Evolutionary conservation across 305 asterid genomes (phyloP).

Genomic region (Solanum hybrid): DNA sequence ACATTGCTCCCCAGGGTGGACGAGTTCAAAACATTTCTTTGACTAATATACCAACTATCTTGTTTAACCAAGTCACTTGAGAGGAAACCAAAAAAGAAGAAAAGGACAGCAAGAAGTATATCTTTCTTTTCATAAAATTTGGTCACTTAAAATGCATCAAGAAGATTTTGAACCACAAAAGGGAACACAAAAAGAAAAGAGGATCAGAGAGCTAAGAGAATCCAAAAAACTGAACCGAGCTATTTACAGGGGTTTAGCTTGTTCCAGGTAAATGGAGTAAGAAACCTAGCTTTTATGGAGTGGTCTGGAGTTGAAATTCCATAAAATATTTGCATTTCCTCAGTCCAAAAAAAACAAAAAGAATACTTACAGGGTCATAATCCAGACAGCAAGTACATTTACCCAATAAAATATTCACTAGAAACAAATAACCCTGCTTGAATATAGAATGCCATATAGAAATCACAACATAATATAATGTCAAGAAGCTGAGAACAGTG

Average conservation of each 20-base stretch:
- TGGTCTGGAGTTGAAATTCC: neutral
- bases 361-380: neutral
- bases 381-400: neutral
- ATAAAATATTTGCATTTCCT: neutral
- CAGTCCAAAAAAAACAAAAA: neutral
- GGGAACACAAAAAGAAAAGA: neutral
- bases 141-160: neutral
- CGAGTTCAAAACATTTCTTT: neutral
- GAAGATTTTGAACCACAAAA: neutral
- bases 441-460: neutral
- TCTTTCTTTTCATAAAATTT: neutral
- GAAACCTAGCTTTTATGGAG: neutral
- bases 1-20: neutral
- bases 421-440: neutral
- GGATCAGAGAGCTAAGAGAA: neutral
- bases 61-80: neutral
- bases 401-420: neutral
- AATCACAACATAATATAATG: neutral
- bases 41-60: neutral
- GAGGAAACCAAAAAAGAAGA: neutral
- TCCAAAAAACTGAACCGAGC: neutral
- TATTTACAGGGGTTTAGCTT: neutral
- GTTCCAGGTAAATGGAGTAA: neutral
- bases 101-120: neutral
- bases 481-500: neutral